phyloP scores from a whole-genome alignment of 2,329 filamentous ascomycete genomes.

The Alternaria atra region DNA sequence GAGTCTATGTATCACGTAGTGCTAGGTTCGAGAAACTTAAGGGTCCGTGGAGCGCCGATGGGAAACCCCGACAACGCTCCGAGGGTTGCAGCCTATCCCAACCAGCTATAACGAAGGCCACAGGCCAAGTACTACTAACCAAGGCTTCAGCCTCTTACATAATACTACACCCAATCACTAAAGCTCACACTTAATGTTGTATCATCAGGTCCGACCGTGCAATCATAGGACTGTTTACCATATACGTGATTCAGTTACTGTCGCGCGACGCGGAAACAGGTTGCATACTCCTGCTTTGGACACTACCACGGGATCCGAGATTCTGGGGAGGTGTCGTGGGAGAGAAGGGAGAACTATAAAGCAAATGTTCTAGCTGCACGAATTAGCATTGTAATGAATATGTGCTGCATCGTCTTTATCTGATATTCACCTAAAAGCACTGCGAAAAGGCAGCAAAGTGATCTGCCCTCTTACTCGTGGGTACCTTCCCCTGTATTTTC shows the following conservation, averaged over 20 bases:
- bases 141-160: too few relatives aligned
- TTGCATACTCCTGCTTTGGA: not conserved
- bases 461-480: not conserved
- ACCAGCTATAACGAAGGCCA: too few relatives aligned
- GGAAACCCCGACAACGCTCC: too few relatives aligned
- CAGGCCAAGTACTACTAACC: too few relatives aligned
- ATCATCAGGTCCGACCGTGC: not conserved
- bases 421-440: not conserved
- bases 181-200: too few relatives aligned
- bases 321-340: not conserved
- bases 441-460: not conserved
- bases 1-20: too few relatives aligned
- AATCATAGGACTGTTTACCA: not conserved
- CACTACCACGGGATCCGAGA: not conserved
- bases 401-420: not conserved
- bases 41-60: too few relatives aligned
- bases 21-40: too few relatives aligned
- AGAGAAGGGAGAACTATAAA: not conserved
- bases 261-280: not conserved
- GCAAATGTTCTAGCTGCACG: not conserved
- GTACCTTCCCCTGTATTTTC: not conserved
- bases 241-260: not conserved
- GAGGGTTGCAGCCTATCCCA: too few relatives aligned
- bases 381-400: not conserved
- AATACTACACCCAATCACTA: too few relatives aligned